Base-by-base conservation (phyloP, 139 green algal genomes). In the Spirogloea muscicola region DNA sequence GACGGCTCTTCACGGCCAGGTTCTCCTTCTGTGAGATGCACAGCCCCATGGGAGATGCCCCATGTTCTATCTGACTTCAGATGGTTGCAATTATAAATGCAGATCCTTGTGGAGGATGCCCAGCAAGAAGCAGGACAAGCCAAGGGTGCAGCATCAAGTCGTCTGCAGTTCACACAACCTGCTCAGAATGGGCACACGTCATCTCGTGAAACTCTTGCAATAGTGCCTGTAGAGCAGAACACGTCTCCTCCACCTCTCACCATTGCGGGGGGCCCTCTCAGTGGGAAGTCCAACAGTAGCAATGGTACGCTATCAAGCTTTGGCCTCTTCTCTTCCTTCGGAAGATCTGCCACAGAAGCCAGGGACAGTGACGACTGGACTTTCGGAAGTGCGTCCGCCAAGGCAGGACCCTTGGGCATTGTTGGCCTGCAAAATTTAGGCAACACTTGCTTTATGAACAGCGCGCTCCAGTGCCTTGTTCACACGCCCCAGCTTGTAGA, bases 391-490 rank as follows among this genome's bases (percentile, higher is more conserved):
- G 59, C 37, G 3, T 10, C 77, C 6, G 25, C 13, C 33, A 80
- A 62, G 70, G 41, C 36, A 4, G 74, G 75, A 10, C 67, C 48
- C 18, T 21, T 31, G 10, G 75, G 75, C 27, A n/a, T 79, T 16
- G 74, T 55, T 3, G 91, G 91, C 6, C 75, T 96, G 55, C 7
- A 69, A 25, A 95, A 95, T 79, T 69, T 94, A 59, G 90, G 90
- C 65, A 95, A 95, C 83, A 94, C 90, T 5, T 95, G 90, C 80
- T 95, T 91, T 69, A 88, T 91, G 79, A 97, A 97, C 89, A 88
- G 66, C 52, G 87, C 78, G 55, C 75, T 98, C 79, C 93, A 98
- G 87, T 97, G 94, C 88, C 86, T 98, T 37, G 69, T 80, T 10
- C 92, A 97, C 79, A 90, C 82, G 9, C 78, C 87, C 64, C 87